Evolutionary conservation across 306 rosid species (phyloP), one percentile per base, ranked within the genome.

Genomic region (Canavalia gladiata): DNA sequence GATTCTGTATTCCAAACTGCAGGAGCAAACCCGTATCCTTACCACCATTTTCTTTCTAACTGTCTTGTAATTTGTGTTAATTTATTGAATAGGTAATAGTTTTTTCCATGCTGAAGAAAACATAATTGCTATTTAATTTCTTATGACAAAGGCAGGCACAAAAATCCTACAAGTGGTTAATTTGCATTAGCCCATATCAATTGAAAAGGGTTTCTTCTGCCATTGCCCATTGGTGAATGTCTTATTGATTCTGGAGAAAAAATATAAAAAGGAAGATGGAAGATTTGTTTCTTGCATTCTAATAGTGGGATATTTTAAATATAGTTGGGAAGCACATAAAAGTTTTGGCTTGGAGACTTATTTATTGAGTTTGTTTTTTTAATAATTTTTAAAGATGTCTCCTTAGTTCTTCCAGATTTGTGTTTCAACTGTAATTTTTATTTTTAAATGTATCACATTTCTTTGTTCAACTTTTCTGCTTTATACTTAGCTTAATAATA

Each of bases 11-110:
- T 95, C 83, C 94, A 82, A 85, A 88, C 87, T 25, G 97, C 95
- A 29, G 99, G 97, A 87, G 78, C 92, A 63, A 88, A 86, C 67
- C 70, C 91, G 97, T 95, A 95, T 95, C 99, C 99, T 91, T 78
- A 57, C n/a, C n/a, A 57, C 30, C 31, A 51, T 55, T 82, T 83
- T 72, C 46, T 75, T 72, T 82, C 58, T 55, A 72, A 55, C 72
- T 60, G 52, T 7, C 58, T 42, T 79, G 18, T 68, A 51, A 11
- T 56, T 67, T 73, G 71, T 45, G 64, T 47, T 56, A 4, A 6
- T 34, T 66, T 72, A 39, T 75, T 60, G 69, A 46, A 46, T 47
- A 55, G 37, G 65, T 1, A 13, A 1, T 72, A 49, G 50, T 4
- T 59, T 55, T 62, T 63, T 13, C 5, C 29, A 13, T 18, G 47